A percentile compares a stretch with the other conserved stretches of the same genome.
These are phyloP conservation scores for Angophora floribunda DNA, from an alignment of 345 rosid genomes.

Conservation along the genomic window DNA sequence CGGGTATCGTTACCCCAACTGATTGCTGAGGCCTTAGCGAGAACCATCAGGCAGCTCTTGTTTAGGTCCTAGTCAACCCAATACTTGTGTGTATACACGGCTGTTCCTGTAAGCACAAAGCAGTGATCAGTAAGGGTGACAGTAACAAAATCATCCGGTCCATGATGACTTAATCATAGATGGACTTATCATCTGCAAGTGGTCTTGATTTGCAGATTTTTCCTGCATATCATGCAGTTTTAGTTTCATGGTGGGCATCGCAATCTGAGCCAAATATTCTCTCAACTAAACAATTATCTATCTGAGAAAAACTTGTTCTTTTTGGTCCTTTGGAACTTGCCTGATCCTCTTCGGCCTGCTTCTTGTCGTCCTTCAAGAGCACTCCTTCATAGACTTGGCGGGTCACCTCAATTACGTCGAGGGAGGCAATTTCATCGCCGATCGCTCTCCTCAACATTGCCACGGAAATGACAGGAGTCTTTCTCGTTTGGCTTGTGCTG, in stretches of 20 bases:
- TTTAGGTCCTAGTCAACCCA: not conserved
- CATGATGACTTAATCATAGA: not conserved
- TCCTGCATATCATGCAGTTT: not conserved
- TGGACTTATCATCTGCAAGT: not conserved
- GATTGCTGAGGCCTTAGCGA: not conserved
- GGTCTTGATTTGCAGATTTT: not conserved
- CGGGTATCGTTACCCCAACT: accelerated
- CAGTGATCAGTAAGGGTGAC: not conserved
- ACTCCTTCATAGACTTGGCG: not conserved
- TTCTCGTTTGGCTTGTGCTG: not conserved
- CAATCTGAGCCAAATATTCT: not conserved
- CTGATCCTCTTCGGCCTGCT: not conserved
- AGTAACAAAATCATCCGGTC: not conserved
- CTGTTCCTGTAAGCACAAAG: not conserved
- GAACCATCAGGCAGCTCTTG: not conserved
- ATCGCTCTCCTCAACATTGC: not conserved
- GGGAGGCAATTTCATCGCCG: not conserved
- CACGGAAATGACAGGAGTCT: not conserved
- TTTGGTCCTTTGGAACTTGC: not conserved
- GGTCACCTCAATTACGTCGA: not conserved
- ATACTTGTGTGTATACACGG: not conserved
- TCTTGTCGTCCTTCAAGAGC: not conserved
- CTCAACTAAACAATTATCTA: not conserved
- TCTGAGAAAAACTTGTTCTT: not conserved
- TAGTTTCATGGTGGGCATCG: not conserved